Conservation (phyloP, 2,329 filamentous ascomycete species). For the Blastomyces silverae region DNA sequence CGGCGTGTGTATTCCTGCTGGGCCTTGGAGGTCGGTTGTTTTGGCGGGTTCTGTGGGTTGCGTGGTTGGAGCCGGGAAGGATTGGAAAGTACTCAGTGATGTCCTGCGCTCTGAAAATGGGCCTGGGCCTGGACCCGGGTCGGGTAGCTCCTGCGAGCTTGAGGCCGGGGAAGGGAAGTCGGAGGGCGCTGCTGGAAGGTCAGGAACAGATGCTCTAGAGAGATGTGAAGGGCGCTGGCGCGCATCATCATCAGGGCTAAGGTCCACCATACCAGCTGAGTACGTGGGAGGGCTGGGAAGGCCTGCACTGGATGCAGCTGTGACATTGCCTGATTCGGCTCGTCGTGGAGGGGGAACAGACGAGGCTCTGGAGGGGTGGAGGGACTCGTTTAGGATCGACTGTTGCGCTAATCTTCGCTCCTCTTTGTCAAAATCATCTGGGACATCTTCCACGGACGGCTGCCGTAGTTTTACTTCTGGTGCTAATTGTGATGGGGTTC, state of each 20-base stretch:
- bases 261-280: slow-evolving; percentile 20
- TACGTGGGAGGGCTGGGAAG: slow-evolving; percentile 20
- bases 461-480: slow-evolving; percentile 43
- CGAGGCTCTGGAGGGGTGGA: slow-evolving; percentile 44
- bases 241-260: slow-evolving; percentile 17
- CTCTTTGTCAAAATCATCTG: slow-evolving; percentile 50
- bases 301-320: slow-evolving; percentile 24
- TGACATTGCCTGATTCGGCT: slow-evolving; percentile 16
- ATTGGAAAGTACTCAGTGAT: slow-evolving; percentile 32
- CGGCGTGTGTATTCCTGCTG: slow-evolving; percentile 17
- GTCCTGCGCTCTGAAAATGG: slow-evolving; percentile 16
- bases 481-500: slow-evolving; percentile 33
- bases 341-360: slow-evolving; percentile 32
- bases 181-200: slow-evolving; percentile 37
- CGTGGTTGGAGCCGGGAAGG: slow-evolving; percentile 36
- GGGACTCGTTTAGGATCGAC: slow-evolving; percentile 46
- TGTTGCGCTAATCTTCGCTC: slow-evolving; percentile 41
- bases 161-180: slow-evolving; percentile 29
- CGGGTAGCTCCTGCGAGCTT: slow-evolving; percentile 16
- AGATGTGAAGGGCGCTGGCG: slow-evolving; percentile 29
- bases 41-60: slow-evolving; percentile 20
- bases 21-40: slow-evolving; percentile 21
- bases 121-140: slow-evolving; percentile 23
- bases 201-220: slow-evolving; percentile 25
- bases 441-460: slow-evolving; percentile 54